Evolutionary conservation across 2,329 filamentous ascomycete species (phyloP).

Genomic region (Phyllosticta ampelicida): DNA sequence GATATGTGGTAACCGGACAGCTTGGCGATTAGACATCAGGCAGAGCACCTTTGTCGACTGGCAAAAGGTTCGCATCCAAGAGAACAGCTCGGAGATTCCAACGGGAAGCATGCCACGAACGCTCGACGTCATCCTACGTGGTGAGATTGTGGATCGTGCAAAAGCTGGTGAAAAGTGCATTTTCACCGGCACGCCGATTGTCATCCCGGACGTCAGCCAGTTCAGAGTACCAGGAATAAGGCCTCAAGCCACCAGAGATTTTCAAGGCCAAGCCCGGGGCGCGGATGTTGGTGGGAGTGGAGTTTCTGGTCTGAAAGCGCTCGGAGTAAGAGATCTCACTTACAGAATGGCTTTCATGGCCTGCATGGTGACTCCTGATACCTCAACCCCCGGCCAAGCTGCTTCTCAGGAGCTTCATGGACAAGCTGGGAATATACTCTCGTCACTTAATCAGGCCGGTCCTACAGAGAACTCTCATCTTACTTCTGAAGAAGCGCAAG

Average conservation of each 20-base stretch:
- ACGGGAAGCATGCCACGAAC: constrained; percentile 98
- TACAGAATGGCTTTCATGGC: constrained; percentile 94
- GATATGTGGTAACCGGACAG: constrained; percentile 75
- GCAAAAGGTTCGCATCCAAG: constrained; percentile 97
- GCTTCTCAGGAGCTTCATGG: constrained; percentile 57
- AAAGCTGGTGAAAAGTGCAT: constrained; percentile 98
- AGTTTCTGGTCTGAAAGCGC: constrained; percentile 76
- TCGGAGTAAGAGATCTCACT: constrained; percentile 90
- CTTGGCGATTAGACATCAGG: constrained; percentile 94
- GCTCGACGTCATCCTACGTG: constrained; percentile 91
- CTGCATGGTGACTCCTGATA: constrained; percentile 90
- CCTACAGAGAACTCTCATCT: constrained; percentile 45
- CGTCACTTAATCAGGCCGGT: constrained; percentile 64
- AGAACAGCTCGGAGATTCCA: constrained; percentile 96
- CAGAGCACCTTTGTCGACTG: constrained; percentile 98
- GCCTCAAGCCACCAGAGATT: constrained; percentile 76
- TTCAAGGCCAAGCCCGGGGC: constrained; percentile 58
- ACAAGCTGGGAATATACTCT: constrained; percentile 74
- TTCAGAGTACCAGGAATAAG: constrained; percentile 78
- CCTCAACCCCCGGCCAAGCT: constrained; percentile 65
- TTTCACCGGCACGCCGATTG: constrained; percentile 91
- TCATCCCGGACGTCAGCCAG: constrained; percentile 94
- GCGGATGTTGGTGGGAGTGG: constrained; percentile 75
- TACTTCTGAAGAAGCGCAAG: constrained; percentile 74
- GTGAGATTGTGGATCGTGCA: constrained; percentile 93